phyloP scores from a whole-genome alignment of 2,329 filamentous ascomycete genomes.

The Fusarium sp. region DNA sequence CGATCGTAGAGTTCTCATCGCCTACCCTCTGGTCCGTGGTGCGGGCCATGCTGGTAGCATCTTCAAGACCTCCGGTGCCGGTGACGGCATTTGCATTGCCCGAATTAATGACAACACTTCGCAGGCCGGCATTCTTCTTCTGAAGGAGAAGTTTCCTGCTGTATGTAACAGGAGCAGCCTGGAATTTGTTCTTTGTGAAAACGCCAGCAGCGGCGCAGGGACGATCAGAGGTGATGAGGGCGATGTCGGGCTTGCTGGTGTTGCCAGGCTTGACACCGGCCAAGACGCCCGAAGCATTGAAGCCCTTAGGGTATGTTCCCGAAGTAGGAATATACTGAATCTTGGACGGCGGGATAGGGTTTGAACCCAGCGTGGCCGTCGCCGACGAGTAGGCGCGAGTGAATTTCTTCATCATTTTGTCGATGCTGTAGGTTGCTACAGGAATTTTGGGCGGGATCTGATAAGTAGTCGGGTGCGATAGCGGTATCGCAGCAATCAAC shows the following conservation, averaged over 20 bases:
- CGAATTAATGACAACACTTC: conserved; percentile 91
- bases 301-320: conserved; percentile 92
- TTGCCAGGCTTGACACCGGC: conserved; percentile 96
- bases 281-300: conserved; percentile 87
- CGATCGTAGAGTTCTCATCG: conserved; percentile 75
- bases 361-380: conserved; percentile 47
- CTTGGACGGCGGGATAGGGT: conserved; percentile 80
- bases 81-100: conserved; percentile 98
- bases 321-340: conserved; percentile 89
- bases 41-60: conserved; percentile 87
- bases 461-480: conserved; percentile 33
- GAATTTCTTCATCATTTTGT: conserved; percentile 52
- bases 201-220: conserved; percentile 92
- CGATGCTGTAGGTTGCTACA: conserved; percentile 19
- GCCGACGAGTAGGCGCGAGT: conserved; percentile 55
- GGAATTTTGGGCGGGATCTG: conserved; percentile 36
- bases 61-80: conserved; percentile 88
- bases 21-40: conserved; percentile 78
- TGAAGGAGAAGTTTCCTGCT: conserved; percentile 80
- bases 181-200: conserved; percentile 98
- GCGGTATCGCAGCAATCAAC: conserved; percentile 43
- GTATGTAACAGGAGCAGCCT: conserved; percentile 93
- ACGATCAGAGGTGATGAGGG: conserved; percentile 86
- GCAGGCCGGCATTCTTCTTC: conserved; percentile 78
- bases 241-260: conserved; percentile 91